Percentiles rank a stretch among this genome's conserved stretches.
These are phyloP conservation scores for Suhomyces guaymorum DNA, from an alignment of 1,139 yeast species.

Conservation along the genomic window DNA sequence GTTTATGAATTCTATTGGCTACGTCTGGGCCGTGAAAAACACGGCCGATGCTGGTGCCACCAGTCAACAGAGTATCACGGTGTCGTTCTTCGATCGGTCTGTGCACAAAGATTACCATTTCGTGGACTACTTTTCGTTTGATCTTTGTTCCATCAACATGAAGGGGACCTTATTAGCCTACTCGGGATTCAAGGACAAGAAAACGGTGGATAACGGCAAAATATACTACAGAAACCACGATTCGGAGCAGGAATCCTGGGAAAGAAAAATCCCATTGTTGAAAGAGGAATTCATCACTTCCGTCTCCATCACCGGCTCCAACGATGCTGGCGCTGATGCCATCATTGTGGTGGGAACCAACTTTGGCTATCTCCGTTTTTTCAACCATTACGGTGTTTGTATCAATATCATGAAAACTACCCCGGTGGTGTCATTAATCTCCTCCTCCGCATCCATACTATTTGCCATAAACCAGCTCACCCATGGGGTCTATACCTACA, in stretches of 20 bases:
- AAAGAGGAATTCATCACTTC: slow-evolving; percentile 38
- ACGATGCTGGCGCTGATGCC: slow-evolving; percentile 25
- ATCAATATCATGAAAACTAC: slow-evolving; percentile 39
- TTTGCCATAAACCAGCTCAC: slow-evolving; percentile 38
- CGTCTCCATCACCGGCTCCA: slow-evolving; percentile 28
- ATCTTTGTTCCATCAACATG: slow-evolving; percentile 71
- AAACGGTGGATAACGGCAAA: slow-evolving; percentile 25
- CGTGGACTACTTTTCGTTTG: slow-evolving; percentile 70
- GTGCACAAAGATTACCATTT: slow-evolving; percentile 84
- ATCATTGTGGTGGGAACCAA: slow-evolving; percentile 46
- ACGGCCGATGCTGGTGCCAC: slow-evolving; percentile 26
- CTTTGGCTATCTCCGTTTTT: slow-evolving; percentile 43
- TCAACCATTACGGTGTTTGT: slow-evolving; percentile 44
- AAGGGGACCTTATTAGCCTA: slow-evolving; percentile 66
- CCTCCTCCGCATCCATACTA: slow-evolving; percentile 34
- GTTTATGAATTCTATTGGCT: slow-evolving; percentile 79
- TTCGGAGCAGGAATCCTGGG: slow-evolving; percentile 48
- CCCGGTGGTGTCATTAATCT: slow-evolving; percentile 41
- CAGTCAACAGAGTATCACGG: slow-evolving; percentile 66
- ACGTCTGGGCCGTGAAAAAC: slow-evolving; percentile 76
- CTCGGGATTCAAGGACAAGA: slow-evolving; percentile 32
- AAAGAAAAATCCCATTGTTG: slow-evolving; percentile 38
- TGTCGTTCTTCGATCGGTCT: slow-evolving; percentile 82
- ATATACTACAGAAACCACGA: slow-evolving; percentile 50
- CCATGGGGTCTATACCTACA: slow-evolving; percentile 33